A percentile compares a stretch with the other conserved stretches of the same genome.
Conservation (phyloP, 352 stramenopile genomes). For the Pythium plurisporium region DNA sequence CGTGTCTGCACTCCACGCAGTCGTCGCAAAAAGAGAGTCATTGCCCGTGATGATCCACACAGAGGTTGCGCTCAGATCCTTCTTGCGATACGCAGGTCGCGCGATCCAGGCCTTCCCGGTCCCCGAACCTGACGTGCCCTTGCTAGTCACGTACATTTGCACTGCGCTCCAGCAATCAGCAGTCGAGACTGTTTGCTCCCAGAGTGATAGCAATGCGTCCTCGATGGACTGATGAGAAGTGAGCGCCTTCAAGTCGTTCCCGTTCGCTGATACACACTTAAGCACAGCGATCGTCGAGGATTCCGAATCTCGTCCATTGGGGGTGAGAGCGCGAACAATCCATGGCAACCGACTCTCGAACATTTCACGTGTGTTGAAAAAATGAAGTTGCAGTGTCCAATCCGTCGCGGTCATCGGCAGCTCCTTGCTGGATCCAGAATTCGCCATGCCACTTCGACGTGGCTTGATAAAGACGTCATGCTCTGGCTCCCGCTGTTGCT, state of each 20-base stretch:
- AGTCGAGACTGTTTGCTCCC: not conserved
- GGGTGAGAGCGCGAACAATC: slow-evolving; percentile 3
- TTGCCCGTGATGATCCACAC: slow-evolving; percentile 57
- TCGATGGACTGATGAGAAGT: not conserved
- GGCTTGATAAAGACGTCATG: not conserved
- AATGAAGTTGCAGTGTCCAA: slow-evolving; percentile 17
- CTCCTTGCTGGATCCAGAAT: too few relatives aligned
- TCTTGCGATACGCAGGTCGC: slow-evolving; percentile 49
- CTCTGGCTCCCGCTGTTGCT: slow-evolving; percentile 7
- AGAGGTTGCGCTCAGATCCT: slow-evolving; percentile 34
- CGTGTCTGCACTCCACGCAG: not conserved
- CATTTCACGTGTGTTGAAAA: not conserved
- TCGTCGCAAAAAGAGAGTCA: slow-evolving; percentile 1
- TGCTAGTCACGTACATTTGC: slow-evolving; percentile 45
- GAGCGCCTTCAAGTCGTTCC: not conserved
- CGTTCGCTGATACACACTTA: not conserved
- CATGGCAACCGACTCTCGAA: slow-evolving; percentile 16
- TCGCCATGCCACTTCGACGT: not conserved
- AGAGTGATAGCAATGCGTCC: not conserved
- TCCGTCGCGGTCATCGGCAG: not conserved
- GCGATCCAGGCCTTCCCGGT: slow-evolving; percentile 46
- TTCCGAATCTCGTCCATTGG: not conserved
- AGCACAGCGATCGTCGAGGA: not conserved
- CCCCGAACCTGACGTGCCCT: not conserved
- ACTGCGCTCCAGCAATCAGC: slow-evolving; percentile 20